Evolutionary conservation across 2,329 filamentous ascomycete genomes (phyloP).

Genomic region (Ophiostoma ips): DNA sequence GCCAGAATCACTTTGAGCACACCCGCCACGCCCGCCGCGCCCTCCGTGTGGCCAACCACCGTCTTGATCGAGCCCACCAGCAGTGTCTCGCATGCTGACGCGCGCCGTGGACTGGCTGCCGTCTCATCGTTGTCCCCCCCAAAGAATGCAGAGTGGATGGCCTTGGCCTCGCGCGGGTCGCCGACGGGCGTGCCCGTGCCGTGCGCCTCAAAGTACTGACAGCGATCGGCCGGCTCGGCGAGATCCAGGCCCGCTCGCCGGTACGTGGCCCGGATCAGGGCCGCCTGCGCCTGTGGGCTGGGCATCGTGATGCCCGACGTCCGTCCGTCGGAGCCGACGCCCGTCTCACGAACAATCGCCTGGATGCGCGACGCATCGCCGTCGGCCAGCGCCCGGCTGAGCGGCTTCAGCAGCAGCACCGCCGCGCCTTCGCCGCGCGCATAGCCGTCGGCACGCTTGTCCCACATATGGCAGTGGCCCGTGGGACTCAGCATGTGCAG

Average conservation of each 20-base stretch:
- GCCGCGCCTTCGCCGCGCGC: constrained; percentile 41
- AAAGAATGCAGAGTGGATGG: constrained; percentile 29
- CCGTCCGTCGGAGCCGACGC: constrained; percentile 35
- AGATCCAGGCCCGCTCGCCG: constrained; percentile 26
- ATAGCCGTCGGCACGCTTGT: constrained; percentile 39
- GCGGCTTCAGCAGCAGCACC: constrained; percentile 36
- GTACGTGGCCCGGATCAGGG: constrained; percentile 32
- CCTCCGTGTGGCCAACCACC: constrained; percentile 35
- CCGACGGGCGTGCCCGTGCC: constrained; percentile 22
- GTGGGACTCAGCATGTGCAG: constrained; percentile 19
- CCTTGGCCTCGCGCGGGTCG: constrained; percentile 26
- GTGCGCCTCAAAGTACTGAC: constrained; percentile 35
- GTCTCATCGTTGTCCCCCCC: not conserved
- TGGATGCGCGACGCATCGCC: constrained; percentile 28
- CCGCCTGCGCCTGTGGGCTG: constrained; percentile 28
- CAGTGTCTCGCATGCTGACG: constrained; percentile 10
- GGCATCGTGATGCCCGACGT: constrained; percentile 42
- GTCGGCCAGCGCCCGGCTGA: constrained; percentile 35
- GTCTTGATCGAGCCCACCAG: constrained; percentile 31
- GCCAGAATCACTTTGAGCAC: constrained; percentile 30
- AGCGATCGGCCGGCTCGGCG: constrained; percentile 19
- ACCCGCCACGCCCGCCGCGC: constrained; percentile 34
- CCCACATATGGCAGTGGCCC: constrained; percentile 33
- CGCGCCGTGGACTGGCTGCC: too few relatives aligned
- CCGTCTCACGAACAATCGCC: constrained; percentile 33